Evolutionary conservation across 352 stramenopile genomes (phyloP).

Genomic region (Pythium apleroticum): DNA sequence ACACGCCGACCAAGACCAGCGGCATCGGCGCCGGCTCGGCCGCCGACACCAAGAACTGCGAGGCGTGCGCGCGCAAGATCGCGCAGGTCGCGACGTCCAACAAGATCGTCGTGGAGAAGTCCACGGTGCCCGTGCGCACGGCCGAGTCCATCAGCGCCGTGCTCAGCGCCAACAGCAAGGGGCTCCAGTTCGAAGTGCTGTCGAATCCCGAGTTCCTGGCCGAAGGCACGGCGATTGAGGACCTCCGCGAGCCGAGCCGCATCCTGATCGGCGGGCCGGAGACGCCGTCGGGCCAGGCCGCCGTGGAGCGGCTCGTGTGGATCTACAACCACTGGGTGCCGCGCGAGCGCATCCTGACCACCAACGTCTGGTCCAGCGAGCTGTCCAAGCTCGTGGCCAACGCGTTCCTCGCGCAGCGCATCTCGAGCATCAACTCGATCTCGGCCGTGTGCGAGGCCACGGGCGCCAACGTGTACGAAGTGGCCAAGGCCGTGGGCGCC

Average conservation of each 20-base stretch:
- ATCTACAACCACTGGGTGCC: slow-evolving; percentile 99
- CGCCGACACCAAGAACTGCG: slow-evolving; percentile 99
- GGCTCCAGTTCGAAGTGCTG: slow-evolving; percentile 95
- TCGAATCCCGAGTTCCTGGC: slow-evolving; percentile 99
- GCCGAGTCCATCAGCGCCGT: slow-evolving; percentile 96
- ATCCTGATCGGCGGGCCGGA: slow-evolving; percentile 98
- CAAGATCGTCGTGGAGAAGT: slow-evolving; percentile 99
- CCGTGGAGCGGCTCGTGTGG: slow-evolving; percentile 91
- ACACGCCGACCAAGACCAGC: slow-evolving; percentile 98
- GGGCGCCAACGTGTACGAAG: slow-evolving; percentile 97
- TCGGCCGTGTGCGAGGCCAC: slow-evolving; percentile 98
- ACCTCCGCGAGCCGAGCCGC: slow-evolving; percentile 94
- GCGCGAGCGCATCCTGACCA: slow-evolving; percentile 95
- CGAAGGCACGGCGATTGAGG: slow-evolving; percentile 97
- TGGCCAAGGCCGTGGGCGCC: slow-evolving; percentile 96
- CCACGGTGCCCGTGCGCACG: slow-evolving; percentile 98
- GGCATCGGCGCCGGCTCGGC: slow-evolving; percentile 97
- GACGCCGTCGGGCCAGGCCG: slow-evolving; percentile 82
- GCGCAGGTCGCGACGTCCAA: slow-evolving; percentile 90
- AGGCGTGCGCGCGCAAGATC: slow-evolving; percentile 98
- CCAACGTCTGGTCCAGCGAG: slow-evolving; percentile 99
- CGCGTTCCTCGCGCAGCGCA: slow-evolving; percentile 98
- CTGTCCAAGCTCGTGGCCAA: slow-evolving; percentile 99
- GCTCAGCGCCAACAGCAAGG: slow-evolving; percentile 94
- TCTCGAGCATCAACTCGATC: slow-evolving; percentile 99